phyloP scores from a whole-genome alignment of 2,329 filamentous ascomycete genomes.

The Aureobasidium sp. region DNA sequence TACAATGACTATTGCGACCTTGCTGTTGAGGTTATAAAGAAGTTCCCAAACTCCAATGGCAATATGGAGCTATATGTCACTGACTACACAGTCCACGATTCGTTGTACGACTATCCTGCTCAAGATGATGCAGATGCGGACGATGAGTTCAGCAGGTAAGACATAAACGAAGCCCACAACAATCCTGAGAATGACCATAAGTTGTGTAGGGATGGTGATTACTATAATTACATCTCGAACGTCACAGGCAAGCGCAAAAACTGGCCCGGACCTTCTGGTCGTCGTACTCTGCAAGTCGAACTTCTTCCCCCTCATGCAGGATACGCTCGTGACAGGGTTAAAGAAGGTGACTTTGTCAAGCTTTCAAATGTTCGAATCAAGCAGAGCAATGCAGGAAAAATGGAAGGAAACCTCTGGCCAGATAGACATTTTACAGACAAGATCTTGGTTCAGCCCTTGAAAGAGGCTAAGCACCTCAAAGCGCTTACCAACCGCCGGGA shows the following conservation, averaged over 20 bases:
- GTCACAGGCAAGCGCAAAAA: conserved; percentile 26
- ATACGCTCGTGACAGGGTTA: conserved; percentile 50
- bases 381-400: conserved; percentile 42
- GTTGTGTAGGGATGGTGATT: conserved; percentile 44
- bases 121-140: conserved; percentile 27
- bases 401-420: conserved; percentile 67
- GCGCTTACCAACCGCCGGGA: conserved; percentile 56
- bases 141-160: not conserved
- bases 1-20: conserved; percentile 58
- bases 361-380: conserved; percentile 70
- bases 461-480: conserved; percentile 39
- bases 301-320: conserved; percentile 61
- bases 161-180: not conserved
- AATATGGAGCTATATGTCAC: conserved; percentile 63
- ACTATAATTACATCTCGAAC: conserved; percentile 44
- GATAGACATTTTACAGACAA: conserved; percentile 48
- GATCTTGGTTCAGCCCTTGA: conserved; percentile 43
- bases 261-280: conserved; percentile 73
- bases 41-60: conserved; percentile 36
- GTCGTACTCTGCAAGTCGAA: conserved; percentile 62
- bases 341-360: conserved; percentile 54
- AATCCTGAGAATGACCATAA: not conserved
- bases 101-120: conserved; percentile 51
- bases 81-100: conserved; percentile 69
- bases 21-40: conserved; percentile 62